Percentiles rank a stretch among this genome's conserved stretches.
phyloP scores from a whole-genome alignment of 2,329 filamentous ascomycete genomes.

The Fusarium sp. region DNA sequence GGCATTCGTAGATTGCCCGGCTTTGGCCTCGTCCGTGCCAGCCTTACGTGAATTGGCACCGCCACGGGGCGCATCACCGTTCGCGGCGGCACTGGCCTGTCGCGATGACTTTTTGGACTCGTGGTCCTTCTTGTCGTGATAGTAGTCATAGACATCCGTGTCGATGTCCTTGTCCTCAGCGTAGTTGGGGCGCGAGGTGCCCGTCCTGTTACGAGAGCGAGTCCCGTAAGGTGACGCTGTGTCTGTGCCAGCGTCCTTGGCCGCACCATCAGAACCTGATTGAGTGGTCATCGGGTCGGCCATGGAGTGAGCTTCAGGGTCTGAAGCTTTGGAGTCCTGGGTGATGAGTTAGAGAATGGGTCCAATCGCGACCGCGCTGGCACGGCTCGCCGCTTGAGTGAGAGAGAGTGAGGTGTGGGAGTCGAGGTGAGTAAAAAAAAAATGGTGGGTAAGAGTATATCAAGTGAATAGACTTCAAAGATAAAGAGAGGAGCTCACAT shows the following conservation, averaged over 20 bases:
- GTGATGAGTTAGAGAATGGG: conserved; percentile 34
- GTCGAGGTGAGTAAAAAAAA: conserved; percentile 21
- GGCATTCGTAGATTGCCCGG: conserved; percentile 47
- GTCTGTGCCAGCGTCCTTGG: conserved; percentile 60
- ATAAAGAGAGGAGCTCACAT: conserved; percentile 44
- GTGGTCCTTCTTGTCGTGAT: conserved; percentile 62
- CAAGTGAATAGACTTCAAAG: conserved; percentile 31
- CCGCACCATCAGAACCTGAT: conserved; percentile 55
- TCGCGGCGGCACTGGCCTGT: conserved; percentile 52
- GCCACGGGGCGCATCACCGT: conserved; percentile 49
- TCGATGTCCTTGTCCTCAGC: conserved; percentile 93
- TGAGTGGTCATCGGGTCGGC: conserved; percentile 58
- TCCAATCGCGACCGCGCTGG: conserved; percentile 36
- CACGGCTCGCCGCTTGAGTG: conserved; percentile 27
- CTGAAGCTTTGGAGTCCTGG: conserved; percentile 49
- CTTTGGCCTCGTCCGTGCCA: conserved; percentile 52
- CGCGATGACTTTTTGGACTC: conserved; percentile 65
- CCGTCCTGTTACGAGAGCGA: conserved; percentile 86
- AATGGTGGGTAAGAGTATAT: conserved; percentile 14
- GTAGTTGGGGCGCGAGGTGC: conserved; percentile 86
- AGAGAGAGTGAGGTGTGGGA: conserved; percentile 17
- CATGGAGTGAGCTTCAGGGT: conserved; percentile 46
- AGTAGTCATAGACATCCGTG: conserved; percentile 79
- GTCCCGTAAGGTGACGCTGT: conserved; percentile 82
- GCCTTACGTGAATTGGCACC: conserved; percentile 54